Conservation (phyloP, 345 rosid species). For the Bruguiera sexangula region DNA sequence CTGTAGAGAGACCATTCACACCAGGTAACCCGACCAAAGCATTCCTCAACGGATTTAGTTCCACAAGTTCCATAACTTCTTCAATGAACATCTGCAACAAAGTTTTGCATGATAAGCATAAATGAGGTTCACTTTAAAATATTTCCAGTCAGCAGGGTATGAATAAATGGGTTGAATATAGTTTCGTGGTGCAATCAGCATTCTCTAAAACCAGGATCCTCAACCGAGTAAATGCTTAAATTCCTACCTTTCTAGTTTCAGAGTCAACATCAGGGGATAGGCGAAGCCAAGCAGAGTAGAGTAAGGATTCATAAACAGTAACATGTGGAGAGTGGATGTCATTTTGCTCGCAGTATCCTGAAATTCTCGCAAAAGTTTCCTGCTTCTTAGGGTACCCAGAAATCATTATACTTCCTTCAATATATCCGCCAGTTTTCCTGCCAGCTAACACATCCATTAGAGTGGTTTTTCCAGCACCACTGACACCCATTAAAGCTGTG, state of each 20-base stretch:
- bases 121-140: neutral
- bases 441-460: slow-evolving; percentile 87
- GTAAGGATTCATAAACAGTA: slow-evolving; percentile 66
- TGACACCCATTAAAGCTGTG: slow-evolving; percentile 75
- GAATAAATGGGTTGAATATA: neutral
- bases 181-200: neutral
- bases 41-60: slow-evolving; percentile 49
- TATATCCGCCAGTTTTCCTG: slow-evolving; percentile 74
- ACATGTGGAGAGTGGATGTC: slow-evolving; percentile 81
- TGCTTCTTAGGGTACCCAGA: slow-evolving; percentile 78
- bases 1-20: slow-evolving; percentile 75
- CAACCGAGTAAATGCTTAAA: neutral
- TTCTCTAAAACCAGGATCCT: neutral
- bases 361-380: slow-evolving; percentile 75
- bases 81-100: slow-evolving; percentile 36
- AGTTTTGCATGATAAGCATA: neutral
- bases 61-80: slow-evolving; percentile 90
- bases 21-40: slow-evolving; percentile 87
- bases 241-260: slow-evolving; percentile 49
- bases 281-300: slow-evolving; percentile 75
- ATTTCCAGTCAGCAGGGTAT: neutral
- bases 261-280: slow-evolving; percentile 44
- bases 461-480: slow-evolving; percentile 88
- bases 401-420: slow-evolving; percentile 56
- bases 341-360: slow-evolving; percentile 78